Evolutionary conservation across 768 basidiomycete species (phyloP), one percentile per base, ranked within the genome.

Genomic region (Rhodotorula babjevae): DNA sequence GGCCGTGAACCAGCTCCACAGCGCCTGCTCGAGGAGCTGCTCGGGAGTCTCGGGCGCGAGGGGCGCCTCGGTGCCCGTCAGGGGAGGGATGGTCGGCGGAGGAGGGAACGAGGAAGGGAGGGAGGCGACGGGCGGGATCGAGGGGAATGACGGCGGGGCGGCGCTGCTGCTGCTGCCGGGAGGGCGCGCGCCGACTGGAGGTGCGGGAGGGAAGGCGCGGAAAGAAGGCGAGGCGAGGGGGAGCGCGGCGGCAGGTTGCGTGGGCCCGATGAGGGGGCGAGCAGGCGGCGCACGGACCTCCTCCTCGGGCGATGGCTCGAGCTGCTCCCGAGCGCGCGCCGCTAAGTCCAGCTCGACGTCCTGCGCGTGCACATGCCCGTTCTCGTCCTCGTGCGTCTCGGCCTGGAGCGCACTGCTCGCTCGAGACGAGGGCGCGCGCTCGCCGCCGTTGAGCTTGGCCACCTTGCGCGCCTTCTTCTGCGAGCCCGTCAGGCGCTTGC

Each of bases 381-480:
- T 8, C 1, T 27, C 29, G n/a, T 55, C 4, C 7, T 14, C n/a
- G n/a, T 1, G 7, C 27, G 8, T 7, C 8, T 23, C 27, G 25
- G 2, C 50, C 9, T 27, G 25, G 50, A 9, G 8, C 25, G 27
- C 50, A 9, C 36, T 36, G 36, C 36, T 36, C 52, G 52, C 8
- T 27, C 52, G 52, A n/a, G 27, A 14, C 52, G 52, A 9, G 25
- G 25, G 6, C 7, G 25, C 7, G 9, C 8, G 44, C 44, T 18
- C 44, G 12, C 52, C 52, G 5, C 25, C n/a, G 12, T 27, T 57
- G 33, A 72, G 63, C 56, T 72, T 72, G n/a, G 71, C 71, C 25
- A 33, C 49, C 59, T 72, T 72, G 23, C 71, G 42, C 59, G 71
- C 71, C 63, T 72, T 72, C 53, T 72, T 72, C 47, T 72, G 71